Evolutionary conservation across 1,284 basidiomycete genomes (phyloP).

Genomic region (Heliocybe sulcata): DNA sequence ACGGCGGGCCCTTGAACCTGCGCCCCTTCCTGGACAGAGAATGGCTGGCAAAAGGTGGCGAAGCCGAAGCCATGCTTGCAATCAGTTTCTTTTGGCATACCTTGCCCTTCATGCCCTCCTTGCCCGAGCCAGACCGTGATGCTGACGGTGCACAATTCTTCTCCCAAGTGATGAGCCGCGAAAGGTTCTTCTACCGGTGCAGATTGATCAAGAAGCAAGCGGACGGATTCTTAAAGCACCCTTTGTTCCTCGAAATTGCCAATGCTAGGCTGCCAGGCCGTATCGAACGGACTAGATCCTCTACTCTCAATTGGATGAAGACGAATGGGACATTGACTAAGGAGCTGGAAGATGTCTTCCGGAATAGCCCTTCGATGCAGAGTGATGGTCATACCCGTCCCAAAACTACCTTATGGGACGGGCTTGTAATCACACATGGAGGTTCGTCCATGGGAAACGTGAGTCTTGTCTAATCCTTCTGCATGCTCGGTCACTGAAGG

Average conservation of each 20-base stretch:
- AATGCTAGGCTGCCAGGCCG: constrained; percentile 19
- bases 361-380: background rate
- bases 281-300: constrained; percentile 18
- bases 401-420: constrained; percentile 15
- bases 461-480: constrained; percentile 8
- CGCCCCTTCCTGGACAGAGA: constrained; percentile 40
- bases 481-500: background rate
- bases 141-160: constrained; percentile 30
- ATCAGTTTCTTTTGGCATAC: constrained; percentile 36
- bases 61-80: constrained; percentile 31
- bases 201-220: constrained; percentile 30
- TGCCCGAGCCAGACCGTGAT: background rate
- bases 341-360: background rate
- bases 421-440: constrained; percentile 27
- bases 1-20: constrained; percentile 42
- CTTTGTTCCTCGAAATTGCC: constrained; percentile 41
- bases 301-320: constrained; percentile 14
- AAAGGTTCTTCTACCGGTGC: constrained; percentile 39
- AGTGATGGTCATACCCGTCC: background rate
- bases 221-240: constrained; percentile 28
- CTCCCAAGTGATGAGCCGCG: constrained; percentile 31
- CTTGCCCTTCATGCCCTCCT: constrained; percentile 43
- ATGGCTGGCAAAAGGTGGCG: constrained; percentile 41
- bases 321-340: constrained; percentile 1
- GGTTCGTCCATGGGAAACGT: constrained; percentile 46